phyloP scores from a whole-genome alignment of 2,329 filamentous ascomycete species.

The Pseudogymnoascus sp. region DNA sequence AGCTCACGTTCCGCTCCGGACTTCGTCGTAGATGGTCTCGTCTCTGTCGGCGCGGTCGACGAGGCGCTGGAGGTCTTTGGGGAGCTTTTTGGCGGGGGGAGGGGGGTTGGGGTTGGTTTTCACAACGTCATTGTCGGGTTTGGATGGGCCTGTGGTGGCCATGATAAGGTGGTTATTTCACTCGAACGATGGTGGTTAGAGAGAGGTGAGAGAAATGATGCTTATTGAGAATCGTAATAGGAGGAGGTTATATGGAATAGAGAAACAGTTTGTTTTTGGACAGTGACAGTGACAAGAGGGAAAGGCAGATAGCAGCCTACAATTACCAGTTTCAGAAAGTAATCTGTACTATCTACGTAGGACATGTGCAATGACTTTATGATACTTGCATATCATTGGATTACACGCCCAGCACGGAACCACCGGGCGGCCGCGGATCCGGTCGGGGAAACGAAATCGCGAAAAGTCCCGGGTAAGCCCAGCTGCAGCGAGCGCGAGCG shows the following conservation, averaged over 20 bases:
- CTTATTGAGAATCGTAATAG: background rate
- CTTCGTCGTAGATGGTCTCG: constrained; percentile 68
- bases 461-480: constrained; percentile 7
- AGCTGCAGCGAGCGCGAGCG: background rate
- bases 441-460: constrained; percentile 7
- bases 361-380: background rate
- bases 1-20: constrained; percentile 73
- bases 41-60: constrained; percentile 55
- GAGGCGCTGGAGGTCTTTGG: constrained; percentile 50
- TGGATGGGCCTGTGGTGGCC: constrained; percentile 26
- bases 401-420: background rate
- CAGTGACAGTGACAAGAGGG: background rate
- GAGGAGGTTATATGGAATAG: background rate
- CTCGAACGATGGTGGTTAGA: background rate
- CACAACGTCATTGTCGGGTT: constrained; percentile 26
- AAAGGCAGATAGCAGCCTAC: background rate
- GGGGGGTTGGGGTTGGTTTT: constrained; percentile 23
- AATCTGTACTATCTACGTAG: background rate
- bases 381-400: background rate
- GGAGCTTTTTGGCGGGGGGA: constrained; percentile 47
- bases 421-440: background rate
- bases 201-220: background rate
- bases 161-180: background rate
- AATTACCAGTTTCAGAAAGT: background rate
- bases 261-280: background rate